Percentiles rank a stretch among this genome's conserved stretches.
phyloP scores from a whole-genome alignment of 108 stramenopile species.

The Chaetoceros muelleri region DNA sequence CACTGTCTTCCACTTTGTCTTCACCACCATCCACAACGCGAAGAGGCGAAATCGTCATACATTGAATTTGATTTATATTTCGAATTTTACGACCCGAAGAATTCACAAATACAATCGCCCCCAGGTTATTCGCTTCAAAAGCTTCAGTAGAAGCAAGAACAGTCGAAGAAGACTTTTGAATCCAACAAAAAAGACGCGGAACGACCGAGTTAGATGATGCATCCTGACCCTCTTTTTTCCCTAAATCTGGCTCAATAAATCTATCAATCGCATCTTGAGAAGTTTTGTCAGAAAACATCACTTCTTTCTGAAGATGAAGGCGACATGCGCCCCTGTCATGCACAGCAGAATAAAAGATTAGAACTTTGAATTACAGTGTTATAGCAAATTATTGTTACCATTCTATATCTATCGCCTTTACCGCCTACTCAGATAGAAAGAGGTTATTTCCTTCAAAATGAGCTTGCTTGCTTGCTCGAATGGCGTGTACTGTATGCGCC shows the following conservation, averaged over 20 bases:
- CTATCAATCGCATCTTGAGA: neutral
- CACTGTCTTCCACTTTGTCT: conserved; percentile 10
- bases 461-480: neutral
- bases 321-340: neutral
- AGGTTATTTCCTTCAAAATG: no score
- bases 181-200: neutral
- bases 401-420: no score
- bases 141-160: neutral
- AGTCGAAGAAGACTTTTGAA: neutral
- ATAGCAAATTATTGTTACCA: no score
- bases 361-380: neutral
- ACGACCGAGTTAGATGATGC: neutral
- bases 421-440: no score
- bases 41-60: conserved; percentile 5
- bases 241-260: no score
- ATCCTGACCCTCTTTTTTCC: neutral
- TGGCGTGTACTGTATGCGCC: neutral
- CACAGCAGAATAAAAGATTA: neutral
- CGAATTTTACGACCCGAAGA: neutral
- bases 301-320: neutral
- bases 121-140: neutral
- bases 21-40: conserved; percentile 1
- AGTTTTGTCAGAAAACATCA: neutral
- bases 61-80: conserved; percentile 6
- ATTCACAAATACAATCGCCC: neutral